Conservation (phyloP, 2,329 filamentous ascomycete genomes). For the Colletotrichum endophyticum region DNA sequence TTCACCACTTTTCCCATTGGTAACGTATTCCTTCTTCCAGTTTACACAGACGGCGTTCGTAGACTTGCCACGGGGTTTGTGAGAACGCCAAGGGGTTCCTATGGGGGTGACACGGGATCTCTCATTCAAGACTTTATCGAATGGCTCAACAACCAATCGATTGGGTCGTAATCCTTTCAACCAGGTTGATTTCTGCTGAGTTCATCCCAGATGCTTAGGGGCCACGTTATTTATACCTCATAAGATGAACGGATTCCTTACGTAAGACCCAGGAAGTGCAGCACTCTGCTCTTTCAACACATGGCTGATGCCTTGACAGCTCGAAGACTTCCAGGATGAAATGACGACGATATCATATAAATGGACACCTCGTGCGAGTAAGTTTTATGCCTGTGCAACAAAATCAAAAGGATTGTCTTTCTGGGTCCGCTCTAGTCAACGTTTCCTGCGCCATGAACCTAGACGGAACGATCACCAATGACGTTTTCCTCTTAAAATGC, state of each 20-base stretch:
- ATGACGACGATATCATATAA: fast-evolving
- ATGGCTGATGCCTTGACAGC: fast-evolving
- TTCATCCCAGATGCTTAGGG: neutral
- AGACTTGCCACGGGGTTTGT: neutral
- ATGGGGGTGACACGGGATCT: fast-evolving
- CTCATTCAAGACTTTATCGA: neutral
- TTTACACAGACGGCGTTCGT: neutral
- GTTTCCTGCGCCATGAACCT: neutral
- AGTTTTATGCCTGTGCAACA: neutral
- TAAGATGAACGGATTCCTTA: neutral
- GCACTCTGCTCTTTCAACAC: neutral
- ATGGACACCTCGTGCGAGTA: neutral
- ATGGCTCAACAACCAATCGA: neutral
- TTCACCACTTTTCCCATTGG: fast-evolving
- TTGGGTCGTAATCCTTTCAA: neutral
- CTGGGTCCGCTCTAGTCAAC: neutral
- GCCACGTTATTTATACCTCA: fast-evolving
- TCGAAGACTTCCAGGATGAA: fast-evolving
- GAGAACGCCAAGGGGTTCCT: fast-evolving
- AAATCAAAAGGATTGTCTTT: fast-evolving
- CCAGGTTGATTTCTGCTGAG: neutral
- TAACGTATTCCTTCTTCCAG: neutral
- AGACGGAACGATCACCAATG: neutral
- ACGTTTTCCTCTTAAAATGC: neutral
- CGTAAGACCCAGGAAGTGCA: fast-evolving